Base-by-base conservation (phyloP, 2,329 filamentous ascomycete genomes). In the Phaeosphaeria sp. region DNA sequence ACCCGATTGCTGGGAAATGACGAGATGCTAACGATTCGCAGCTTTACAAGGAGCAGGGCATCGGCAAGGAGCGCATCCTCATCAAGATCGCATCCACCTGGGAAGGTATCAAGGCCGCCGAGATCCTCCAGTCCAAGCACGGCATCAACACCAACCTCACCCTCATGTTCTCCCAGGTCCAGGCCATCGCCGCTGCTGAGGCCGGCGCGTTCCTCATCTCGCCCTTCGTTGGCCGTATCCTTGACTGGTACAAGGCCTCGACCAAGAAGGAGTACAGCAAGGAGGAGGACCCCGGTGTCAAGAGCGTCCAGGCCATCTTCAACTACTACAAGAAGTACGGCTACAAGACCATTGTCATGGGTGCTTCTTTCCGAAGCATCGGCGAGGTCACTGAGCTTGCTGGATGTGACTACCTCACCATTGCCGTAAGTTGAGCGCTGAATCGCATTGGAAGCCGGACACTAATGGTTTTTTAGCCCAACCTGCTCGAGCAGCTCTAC, bases 251-350 rank as follows among this genome's bases (percentile, higher is more conserved):
- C 91, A 99, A 99, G 92, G 92, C 92, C 59, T 84, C 89, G 72
- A 91, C 89, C 80, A 96, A 96, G 89, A 93, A 96, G 87, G 91
- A 95, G 69, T 99, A 93, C 89, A 76, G 85, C 78, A 87, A 92
- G 80, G 84, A 91, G 81, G 91, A 96, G 80, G 95, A 99, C 85
- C 95, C 95, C 56, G 95, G 95, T 85, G 95, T 99, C 81, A 87
- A 92, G 84, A 94, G 91, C 68, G 95, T 99, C 77, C 87, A 94
- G 86, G 78, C 75, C 81, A 99, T 99, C 85, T 99, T 90, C 89
- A 95, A 99, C 88, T 99, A 99, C 91, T 99, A 99, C 91, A 99
- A 99, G 92, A 98, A 98, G 87, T 92, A 84, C 81, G 92, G 91
- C 80, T 97, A 99, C 90, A 97, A 96, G 75, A 99, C 95, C 80